Conservation (phyloP, 129 eudicot genomes). For the Artemisia argyi region DNA sequence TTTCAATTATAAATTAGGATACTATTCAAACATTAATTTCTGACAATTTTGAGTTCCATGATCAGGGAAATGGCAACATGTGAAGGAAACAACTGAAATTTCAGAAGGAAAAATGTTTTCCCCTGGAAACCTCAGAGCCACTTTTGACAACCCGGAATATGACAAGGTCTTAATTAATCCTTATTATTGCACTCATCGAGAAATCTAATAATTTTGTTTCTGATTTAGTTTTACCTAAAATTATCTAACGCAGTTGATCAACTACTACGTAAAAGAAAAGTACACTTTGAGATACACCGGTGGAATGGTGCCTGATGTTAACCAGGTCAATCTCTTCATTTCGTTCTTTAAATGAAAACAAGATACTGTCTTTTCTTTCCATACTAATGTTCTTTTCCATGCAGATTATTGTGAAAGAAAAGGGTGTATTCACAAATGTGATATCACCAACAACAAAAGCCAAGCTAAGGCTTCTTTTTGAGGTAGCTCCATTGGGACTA, state of each 20-base stretch:
- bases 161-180: conserved; percentile 50
- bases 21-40: background rate
- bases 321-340: conserved; percentile 64
- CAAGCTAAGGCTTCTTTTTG: conserved; percentile 89
- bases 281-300: conserved; percentile 98
- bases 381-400: conserved; percentile 11
- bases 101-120: conserved; percentile 98
- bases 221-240: background rate
- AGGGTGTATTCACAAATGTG: conserved; percentile 94
- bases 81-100: conserved; percentile 91
- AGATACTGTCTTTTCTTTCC: too few species aligned
- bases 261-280: conserved; percentile 87
- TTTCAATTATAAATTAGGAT: background rate
- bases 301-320: conserved; percentile 99
- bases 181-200: conserved; percentile 10
- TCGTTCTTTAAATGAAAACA: background rate
- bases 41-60: background rate
- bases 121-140: conserved; percentile 97
- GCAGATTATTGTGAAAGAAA: conserved; percentile 98
- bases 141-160: conserved; percentile 88
- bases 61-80: conserved; percentile 98
- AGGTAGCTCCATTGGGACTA: conserved; percentile 95
- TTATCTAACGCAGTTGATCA: conserved; percentile 55
- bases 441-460: conserved; percentile 87
- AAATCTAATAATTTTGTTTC: background rate